phyloP scores from a whole-genome alignment of 768 basidiomycete species.

The Tulasnella sp. region DNA sequence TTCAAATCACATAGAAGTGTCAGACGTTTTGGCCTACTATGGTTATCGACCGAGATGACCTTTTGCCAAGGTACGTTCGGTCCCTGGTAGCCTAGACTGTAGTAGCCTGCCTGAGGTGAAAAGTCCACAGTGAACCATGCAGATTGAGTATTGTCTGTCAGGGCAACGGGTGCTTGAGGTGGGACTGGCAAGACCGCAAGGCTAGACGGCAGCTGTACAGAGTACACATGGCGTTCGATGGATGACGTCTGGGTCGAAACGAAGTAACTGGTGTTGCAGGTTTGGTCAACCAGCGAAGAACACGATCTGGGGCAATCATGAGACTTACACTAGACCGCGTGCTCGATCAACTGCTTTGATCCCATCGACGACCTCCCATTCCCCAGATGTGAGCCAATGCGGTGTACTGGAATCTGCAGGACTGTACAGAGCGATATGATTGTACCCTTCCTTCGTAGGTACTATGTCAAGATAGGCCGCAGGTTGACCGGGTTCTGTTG shows the following conservation, averaged over 20 bases:
- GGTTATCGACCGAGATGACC: conserved; percentile 45
- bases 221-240: conserved; percentile 73
- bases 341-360: conserved; percentile 61
- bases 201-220: conserved; percentile 54
- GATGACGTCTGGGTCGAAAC: conserved; percentile 74
- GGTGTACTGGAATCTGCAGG: conserved; percentile 59
- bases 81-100: conserved; percentile 66
- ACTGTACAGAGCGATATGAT: conserved; percentile 87
- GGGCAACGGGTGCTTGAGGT: conserved; percentile 18
- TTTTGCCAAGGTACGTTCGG: conserved; percentile 83
- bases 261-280: conserved; percentile 58
- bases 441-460: conserved; percentile 69
- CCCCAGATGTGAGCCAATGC: conserved; percentile 71
- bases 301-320: neutral
- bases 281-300: conserved; percentile 10
- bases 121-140: conserved; percentile 60
- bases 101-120: conserved; percentile 79
- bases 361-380: conserved; percentile 78
- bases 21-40: conserved; percentile 28
- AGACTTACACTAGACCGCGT: conserved; percentile 58
- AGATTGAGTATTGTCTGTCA: conserved; percentile 28
- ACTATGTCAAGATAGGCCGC: conserved; percentile 85
- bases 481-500: conserved; percentile 28
- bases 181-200: conserved; percentile 20
- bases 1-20: neutral